Conservation (phyloP, 139 green algal genomes). For the Dunaliella primolecta region DNA sequence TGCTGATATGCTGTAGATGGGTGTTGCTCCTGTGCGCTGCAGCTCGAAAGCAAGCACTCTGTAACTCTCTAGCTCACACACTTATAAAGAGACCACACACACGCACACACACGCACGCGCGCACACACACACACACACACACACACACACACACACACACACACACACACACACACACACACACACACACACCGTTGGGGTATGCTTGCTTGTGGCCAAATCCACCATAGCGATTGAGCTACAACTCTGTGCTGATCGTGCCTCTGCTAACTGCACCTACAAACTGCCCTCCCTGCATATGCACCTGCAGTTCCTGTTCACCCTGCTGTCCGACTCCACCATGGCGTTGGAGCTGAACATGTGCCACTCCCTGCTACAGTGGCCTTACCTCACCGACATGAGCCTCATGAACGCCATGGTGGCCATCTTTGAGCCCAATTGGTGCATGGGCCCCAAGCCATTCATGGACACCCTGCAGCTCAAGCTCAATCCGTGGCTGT, state of each 20-base stretch:
- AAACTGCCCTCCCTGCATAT: background rate
- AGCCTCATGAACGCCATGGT: constrained; percentile 59
- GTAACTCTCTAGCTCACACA: too few species aligned
- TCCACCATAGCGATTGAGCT: too few species aligned
- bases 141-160: background rate
- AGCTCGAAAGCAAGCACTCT: too few species aligned
- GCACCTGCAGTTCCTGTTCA: constrained; percentile 20
- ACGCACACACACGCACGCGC: background rate
- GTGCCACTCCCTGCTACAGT: constrained; percentile 57
- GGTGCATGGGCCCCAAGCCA: constrained; percentile 25
- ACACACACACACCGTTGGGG: background rate
- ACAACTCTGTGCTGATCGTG: background rate
- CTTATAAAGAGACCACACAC: background rate
- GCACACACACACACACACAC: background rate
- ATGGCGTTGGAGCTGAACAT: constrained; percentile 52
- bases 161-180: background rate
- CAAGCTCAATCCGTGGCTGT: constrained; percentile 60
- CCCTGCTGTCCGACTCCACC: constrained; percentile 56
- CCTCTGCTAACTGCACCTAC: background rate
- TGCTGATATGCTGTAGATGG: too few species aligned
- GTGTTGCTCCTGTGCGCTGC: too few species aligned
- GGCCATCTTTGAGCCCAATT: constrained; percentile 59
- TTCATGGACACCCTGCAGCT: constrained; percentile 33
- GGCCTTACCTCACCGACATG: constrained; percentile 76
- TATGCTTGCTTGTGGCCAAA: too few species aligned